A percentile compares a stretch with the other conserved stretches of the same genome.
These are phyloP conservation scores for Margaritispora aquatica DNA, from an alignment of 495 filamentous ascomycete species.

Conservation along the genomic window DNA sequence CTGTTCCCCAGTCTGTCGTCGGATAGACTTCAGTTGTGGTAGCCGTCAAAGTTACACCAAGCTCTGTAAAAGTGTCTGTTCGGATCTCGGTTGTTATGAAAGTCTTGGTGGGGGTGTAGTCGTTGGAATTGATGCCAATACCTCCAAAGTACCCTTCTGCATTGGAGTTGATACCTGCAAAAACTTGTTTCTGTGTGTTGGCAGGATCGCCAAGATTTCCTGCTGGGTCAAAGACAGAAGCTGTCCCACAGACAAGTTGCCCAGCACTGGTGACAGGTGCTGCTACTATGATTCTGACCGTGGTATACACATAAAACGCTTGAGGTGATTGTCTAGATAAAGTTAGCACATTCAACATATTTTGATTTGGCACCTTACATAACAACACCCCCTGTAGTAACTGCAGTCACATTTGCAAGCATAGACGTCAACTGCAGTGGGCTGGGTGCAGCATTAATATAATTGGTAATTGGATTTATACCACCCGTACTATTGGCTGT, in stretches of 20 bases:
- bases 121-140: background rate
- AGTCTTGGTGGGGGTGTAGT: background rate
- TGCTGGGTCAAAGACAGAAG: background rate
- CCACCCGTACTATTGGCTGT: background rate
- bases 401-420: conserved; percentile 6
- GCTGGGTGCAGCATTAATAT: background rate
- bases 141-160: conserved; percentile 21
- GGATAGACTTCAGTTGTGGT: background rate
- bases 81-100: background rate
- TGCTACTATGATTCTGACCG: conserved; percentile 18
- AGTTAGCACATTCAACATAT: background rate
- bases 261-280: background rate
- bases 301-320: conserved; percentile 21
- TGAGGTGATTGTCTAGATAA: conserved; percentile 14
- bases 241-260: conserved; percentile 8
- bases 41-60: background rate
- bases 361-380: conserved; percentile 3
- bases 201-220: background rate
- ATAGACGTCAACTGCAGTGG: background rate
- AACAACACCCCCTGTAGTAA: conserved; percentile 9
- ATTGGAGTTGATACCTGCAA: conserved; percentile 12
- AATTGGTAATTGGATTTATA: conserved; percentile 7
- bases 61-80: background rate
- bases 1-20: background rate
- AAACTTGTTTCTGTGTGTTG: background rate